These are phyloP conservation scores for Fusarium begoniae DNA, from an alignment of 2,329 filamentous ascomycete species.

Conservation along the genomic window DNA sequence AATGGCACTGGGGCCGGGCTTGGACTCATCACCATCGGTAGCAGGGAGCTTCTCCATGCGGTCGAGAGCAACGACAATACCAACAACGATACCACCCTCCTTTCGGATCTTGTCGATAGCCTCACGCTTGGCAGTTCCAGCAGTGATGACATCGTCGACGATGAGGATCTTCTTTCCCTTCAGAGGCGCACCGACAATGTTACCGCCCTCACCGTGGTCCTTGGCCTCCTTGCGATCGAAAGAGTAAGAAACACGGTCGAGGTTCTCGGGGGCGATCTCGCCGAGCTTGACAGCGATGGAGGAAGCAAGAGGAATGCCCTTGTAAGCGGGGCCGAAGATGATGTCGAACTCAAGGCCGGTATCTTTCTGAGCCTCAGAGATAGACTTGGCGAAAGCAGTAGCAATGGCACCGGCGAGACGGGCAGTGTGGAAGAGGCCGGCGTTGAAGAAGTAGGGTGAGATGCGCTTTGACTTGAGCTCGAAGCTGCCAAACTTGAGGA, in stretches of 20 bases:
- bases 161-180: conserved; percentile 88
- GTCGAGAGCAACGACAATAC: conserved; percentile 89
- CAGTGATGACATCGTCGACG: conserved; percentile 96
- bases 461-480: conserved; percentile 91
- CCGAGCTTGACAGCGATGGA: conserved; percentile 80
- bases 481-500: conserved; percentile 84
- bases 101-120: conserved; percentile 88
- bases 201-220: conserved; percentile 93
- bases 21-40: conserved; percentile 71
- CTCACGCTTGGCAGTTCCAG: conserved; percentile 92
- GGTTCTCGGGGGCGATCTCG: conserved; percentile 71
- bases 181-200: conserved; percentile 86
- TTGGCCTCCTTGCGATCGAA: conserved; percentile 98
- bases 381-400: conserved; percentile 79
- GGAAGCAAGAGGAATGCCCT: conserved; percentile 91
- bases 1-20: conserved; percentile 80
- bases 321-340: conserved; percentile 94
- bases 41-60: conserved; percentile 82
- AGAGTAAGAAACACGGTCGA: conserved; percentile 78
- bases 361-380: conserved; percentile 58
- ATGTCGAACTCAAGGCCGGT: conserved; percentile 74
- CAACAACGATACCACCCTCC: conserved; percentile 85
- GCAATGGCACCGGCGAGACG: conserved; percentile 80
- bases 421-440: conserved; percentile 86
- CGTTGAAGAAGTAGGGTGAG: conserved; percentile 98